Percentiles rank a stretch among this genome's conserved stretches.
These are phyloP conservation scores for Oryza australiensis DNA, from an alignment of 176 grass and related monocot genomes.

Conservation along the genomic window DNA sequence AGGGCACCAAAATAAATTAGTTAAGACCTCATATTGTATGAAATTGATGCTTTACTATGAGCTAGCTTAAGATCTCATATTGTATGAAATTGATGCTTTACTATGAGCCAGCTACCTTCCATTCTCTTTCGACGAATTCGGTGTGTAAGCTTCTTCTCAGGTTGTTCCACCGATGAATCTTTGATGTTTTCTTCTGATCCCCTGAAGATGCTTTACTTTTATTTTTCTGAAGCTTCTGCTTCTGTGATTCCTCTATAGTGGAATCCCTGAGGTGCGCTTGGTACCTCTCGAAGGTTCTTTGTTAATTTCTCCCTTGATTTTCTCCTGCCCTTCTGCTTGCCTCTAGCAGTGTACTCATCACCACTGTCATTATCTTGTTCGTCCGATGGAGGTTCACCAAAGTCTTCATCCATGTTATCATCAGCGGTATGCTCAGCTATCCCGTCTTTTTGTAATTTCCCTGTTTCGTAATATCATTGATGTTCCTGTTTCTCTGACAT, in stretches of 20 bases:
- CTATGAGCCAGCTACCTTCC: slow-evolving; percentile 52
- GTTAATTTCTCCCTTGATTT: slow-evolving; percentile 42
- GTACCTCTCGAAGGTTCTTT: slow-evolving; percentile 9
- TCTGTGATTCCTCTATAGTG: slow-evolving; percentile 26
- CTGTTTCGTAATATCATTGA: slow-evolving; percentile 45
- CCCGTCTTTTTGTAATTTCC: slow-evolving; percentile 19
- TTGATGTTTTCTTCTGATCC: slow-evolving; percentile 37
- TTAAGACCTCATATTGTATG: no score
- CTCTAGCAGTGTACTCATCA: slow-evolving; percentile 40
- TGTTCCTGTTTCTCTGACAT: slow-evolving; percentile 26
- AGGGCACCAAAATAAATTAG: slow-evolving; percentile 23
- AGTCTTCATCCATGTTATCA: slow-evolving; percentile 39
- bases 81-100: slow-evolving; percentile 15
- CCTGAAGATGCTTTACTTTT: slow-evolving; percentile 35
- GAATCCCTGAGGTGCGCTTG: slow-evolving; percentile 31
- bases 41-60: no score
- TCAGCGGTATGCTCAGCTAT: slow-evolving; percentile 29
- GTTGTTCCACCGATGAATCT: slow-evolving; percentile 32
- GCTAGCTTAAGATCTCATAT: no score
- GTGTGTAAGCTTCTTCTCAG: slow-evolving; percentile 62
- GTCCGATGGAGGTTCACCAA: slow-evolving; percentile 31
- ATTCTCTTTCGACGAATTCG: slow-evolving; percentile 56
- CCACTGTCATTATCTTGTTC: slow-evolving; percentile 44
- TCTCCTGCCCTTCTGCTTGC: slow-evolving; percentile 34
- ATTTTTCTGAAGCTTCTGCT: slow-evolving; percentile 39